Percentiles rank a stretch among this genome's conserved stretches.
phyloP scores from a whole-genome alignment of 805 yeast species.

The Spathaspora passalidarum region DNA sequence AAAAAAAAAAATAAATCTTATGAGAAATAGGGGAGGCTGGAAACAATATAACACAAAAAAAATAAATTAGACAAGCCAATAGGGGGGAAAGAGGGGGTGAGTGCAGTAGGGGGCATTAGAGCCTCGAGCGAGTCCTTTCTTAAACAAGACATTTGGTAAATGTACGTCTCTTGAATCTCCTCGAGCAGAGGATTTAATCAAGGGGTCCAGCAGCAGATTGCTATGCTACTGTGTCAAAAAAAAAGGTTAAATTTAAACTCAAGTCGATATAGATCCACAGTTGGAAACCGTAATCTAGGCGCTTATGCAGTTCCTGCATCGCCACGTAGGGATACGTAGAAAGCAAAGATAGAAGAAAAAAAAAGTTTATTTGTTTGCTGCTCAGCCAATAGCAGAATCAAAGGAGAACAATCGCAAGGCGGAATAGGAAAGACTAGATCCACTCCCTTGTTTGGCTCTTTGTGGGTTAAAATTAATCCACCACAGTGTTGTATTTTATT shows the following conservation, averaged over 20 bases:
- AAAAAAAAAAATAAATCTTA: neutral
- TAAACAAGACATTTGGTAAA: too few species aligned
- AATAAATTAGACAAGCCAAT: neutral
- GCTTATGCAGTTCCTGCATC: neutral
- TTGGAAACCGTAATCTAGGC: neutral
- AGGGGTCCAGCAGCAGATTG: too few species aligned
- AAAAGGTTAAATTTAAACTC: too few species aligned
- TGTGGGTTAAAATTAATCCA: neutral
- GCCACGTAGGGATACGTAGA: neutral
- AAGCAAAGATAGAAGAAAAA: neutral
- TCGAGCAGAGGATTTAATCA: too few species aligned
- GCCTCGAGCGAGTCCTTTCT: too few species aligned
- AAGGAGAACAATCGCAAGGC: constrained; percentile 1
- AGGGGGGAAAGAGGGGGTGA: neutral
- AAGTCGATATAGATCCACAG: neutral
- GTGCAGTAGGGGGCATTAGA: neutral
- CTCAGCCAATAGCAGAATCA: too few species aligned
- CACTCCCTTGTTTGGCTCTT: neutral
- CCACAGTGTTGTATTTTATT: neutral
- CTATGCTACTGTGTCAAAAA: neutral
- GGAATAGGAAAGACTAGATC: neutral
- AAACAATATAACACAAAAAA: neutral
- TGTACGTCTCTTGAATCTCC: too few species aligned
- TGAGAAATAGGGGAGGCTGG: neutral
- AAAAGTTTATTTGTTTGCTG: neutral